Percentiles rank a stretch among this genome's conserved stretches.
phyloP scores from a whole-genome alignment of 192 early-diverging fungal species.

The Rhizoclosmatium sp. region DNA sequence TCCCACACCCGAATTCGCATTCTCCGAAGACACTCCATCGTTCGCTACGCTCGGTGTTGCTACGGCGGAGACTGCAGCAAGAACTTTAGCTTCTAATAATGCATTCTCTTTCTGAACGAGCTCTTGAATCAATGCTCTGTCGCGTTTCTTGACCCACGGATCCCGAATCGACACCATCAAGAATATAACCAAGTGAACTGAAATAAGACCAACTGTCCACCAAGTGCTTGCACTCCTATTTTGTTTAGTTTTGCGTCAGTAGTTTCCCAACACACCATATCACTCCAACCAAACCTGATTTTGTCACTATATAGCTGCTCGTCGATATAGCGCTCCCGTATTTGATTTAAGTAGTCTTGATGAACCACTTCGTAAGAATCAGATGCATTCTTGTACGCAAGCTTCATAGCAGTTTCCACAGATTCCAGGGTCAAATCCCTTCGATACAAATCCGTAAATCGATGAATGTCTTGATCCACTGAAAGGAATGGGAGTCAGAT shows the following conservation, averaged over 20 bases:
- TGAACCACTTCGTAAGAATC: constrained; percentile 52
- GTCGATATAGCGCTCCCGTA: constrained; percentile 63
- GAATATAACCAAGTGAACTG: constrained; percentile 53
- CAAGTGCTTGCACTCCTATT: not conserved
- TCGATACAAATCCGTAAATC: constrained; percentile 54
- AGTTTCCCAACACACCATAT: not conserved
- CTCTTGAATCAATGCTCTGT: constrained; percentile 40
- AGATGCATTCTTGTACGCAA: constrained; percentile 40
- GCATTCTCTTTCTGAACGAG: constrained; percentile 37
- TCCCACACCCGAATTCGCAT: not conserved
- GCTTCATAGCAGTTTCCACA: constrained; percentile 46
- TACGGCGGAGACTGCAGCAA: too few species aligned
- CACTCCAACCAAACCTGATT: constrained; percentile 36
- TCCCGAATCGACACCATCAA: constrained; percentile 52
- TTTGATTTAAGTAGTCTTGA: constrained; percentile 53
- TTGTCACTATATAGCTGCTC: constrained; percentile 65
- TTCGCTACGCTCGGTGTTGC: too few species aligned
- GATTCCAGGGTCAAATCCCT: constrained; percentile 52
- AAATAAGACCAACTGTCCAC: constrained; percentile 52
- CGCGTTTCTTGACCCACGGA: constrained; percentile 44
- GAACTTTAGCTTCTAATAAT: not conserved
- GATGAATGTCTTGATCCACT: constrained; percentile 48
- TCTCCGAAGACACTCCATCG: too few species aligned
- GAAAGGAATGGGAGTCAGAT: not conserved
- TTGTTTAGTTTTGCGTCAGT: not conserved